A percentile compares a stretch with the other conserved stretches of the same genome.
Evolutionary conservation across 2,329 filamentous ascomycete species (phyloP).

Genomic region (Leptographium galeiforme): DNA sequence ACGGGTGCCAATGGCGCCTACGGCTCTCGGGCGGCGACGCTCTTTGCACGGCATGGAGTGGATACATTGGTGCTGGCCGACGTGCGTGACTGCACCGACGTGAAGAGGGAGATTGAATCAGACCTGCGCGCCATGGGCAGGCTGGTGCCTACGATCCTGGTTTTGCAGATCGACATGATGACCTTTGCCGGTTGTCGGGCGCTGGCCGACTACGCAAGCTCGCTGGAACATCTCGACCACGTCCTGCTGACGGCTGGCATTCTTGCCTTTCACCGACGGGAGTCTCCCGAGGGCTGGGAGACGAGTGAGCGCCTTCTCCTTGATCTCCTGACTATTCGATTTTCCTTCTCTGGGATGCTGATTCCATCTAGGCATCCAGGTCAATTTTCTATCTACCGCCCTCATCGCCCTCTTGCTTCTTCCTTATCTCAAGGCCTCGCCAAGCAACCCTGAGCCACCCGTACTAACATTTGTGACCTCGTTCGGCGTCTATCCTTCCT

Average conservation of each 20-base stretch:
- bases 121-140: slow-evolving; percentile 16
- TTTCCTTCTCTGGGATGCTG: not conserved
- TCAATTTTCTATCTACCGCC: slow-evolving; percentile 23
- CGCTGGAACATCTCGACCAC: slow-evolving; percentile 20
- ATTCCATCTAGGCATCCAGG: slow-evolving; percentile 15
- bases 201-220: slow-evolving; percentile 16
- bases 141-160: slow-evolving; percentile 18
- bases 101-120: slow-evolving; percentile 21
- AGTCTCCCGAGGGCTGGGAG: slow-evolving; percentile 25
- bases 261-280: slow-evolving; percentile 21
- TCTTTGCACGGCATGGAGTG: slow-evolving; percentile 21
- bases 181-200: slow-evolving; percentile 20
- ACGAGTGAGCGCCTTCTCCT: slow-evolving; percentile 11
- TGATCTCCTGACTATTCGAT: not conserved
- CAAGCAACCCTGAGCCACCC: slow-evolving; percentile 18
- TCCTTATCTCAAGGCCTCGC: slow-evolving; percentile 15
- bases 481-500: slow-evolving; percentile 24
- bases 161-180: slow-evolving; percentile 25
- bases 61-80: slow-evolving; percentile 23
- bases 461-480: slow-evolving; percentile 24
- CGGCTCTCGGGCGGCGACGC: slow-evolving; percentile 21
- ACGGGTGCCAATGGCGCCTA: slow-evolving; percentile 23
- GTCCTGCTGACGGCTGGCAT: slow-evolving; percentile 24
- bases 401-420: slow-evolving; percentile 21
- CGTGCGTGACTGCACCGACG: slow-evolving; percentile 18